Evolutionary conservation across 352 stramenopile species (phyloP).

Genomic region (Elongisporangium undulatum): DNA sequence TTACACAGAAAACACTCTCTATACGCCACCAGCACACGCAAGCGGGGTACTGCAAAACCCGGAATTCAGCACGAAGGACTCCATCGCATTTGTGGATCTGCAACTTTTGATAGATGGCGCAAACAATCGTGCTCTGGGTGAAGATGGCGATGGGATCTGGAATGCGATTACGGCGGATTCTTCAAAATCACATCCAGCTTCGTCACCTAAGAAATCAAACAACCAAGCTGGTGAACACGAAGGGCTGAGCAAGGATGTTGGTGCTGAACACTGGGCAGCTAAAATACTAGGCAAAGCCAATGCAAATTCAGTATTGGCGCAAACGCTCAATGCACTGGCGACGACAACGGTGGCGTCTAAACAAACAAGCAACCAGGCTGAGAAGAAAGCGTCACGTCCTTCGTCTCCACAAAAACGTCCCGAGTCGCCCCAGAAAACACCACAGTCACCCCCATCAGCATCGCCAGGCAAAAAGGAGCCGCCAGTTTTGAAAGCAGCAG

Average conservation of each 20-base stretch:
- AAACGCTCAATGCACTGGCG: conserved; percentile 58
- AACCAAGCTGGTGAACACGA: conserved; percentile 11
- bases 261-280: conserved; percentile 53
- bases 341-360: conserved; percentile 11
- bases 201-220: conserved; percentile 1
- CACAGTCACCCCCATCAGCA: conserved; percentile 10
- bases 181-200: conserved; percentile 8
- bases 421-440: conserved; percentile 9
- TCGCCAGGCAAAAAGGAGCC: conserved; percentile 28
- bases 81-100: conserved; percentile 67
- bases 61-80: conserved; percentile 32
- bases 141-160: background rate
- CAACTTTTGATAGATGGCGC: conserved; percentile 35
- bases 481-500: background rate
- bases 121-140: background rate
- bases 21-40: conserved; percentile 47
- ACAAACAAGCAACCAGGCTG: conserved; percentile 7
- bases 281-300: conserved; percentile 54
- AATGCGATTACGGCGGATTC: background rate
- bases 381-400: background rate
- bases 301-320: conserved; percentile 45
- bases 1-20: conserved; percentile 74
- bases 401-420: background rate
- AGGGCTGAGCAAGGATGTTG: conserved; percentile 8
- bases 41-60: conserved; percentile 16